Evolutionary conservation across 345 rosid species (phyloP), one percentile per base, ranked within the genome.

Genomic region (Orychophragmus violaceus): DNA sequence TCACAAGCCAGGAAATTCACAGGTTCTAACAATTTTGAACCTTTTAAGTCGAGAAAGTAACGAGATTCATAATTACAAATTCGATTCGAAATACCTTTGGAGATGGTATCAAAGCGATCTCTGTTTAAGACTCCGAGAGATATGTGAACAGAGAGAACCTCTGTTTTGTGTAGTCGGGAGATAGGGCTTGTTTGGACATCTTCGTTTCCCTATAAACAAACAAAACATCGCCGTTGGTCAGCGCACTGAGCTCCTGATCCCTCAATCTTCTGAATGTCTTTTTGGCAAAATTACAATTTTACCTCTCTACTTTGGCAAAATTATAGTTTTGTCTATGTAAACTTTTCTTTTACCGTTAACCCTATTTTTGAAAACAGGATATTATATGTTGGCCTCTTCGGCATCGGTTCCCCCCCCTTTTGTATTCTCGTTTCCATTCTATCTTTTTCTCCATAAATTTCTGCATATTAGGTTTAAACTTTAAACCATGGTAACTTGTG

Each of bases 131-230:
- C 46, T 41, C 9, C 21, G 3, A 41, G 46, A 42, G 54, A 70
- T 51, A 30, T 29, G 62, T 42, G 62, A 29, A 61, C 12, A 16
- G 55, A 51, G 68, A 50, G 30, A n/a, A 72, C 14, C 60, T 66
- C 62, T 59, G 67, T 51, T 58, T 21, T 25, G 42, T 45, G 55
- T 24, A 39, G 52, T 63, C 11, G 21, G 49, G 82, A 52, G 84
- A 85, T 83, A 81, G 72, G 76, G 61, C 73, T 56, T 89, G 86
- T 83, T 87, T 82, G 98, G 95, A 82, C 79, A 78, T 79, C 85
- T 68, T 72, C 62, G 77, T 59, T 36, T 73, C 79, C 6, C 6
- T 29, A 60, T 72, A 58, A 68, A 62, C 75, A 59, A 67, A 82
- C 82, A 80, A 78, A 82, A 72, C 18, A 58, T n/a, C 21, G 23